These are phyloP conservation scores for Plasmodium cynomolgi DNA, from an alignment of 169 alveolate species.

Conservation along the genomic window DNA sequence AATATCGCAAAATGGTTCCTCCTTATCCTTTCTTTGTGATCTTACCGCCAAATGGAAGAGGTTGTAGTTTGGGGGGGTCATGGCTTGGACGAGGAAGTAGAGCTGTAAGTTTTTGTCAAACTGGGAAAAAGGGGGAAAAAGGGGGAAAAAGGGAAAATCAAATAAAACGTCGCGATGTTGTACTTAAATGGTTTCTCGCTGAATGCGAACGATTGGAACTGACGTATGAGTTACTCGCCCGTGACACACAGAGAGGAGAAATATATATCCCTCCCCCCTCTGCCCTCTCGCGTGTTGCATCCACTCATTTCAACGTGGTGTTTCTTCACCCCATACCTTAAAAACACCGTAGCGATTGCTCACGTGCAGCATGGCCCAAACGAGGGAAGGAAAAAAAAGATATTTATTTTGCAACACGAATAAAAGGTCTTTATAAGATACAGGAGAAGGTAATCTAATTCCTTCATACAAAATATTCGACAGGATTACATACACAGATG, in stretches of 20 bases:
- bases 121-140: conserved; percentile 14
- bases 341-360: background rate
- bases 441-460: background rate
- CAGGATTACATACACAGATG: conserved; percentile 26
- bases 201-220: background rate
- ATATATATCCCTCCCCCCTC: too few species aligned
- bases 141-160: background rate
- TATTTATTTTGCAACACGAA: conserved; percentile 19
- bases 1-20: background rate
- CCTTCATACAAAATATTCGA: conserved; percentile 55
- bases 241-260: background rate
- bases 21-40: background rate
- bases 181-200: too few species aligned
- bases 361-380: background rate
- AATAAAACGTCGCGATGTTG: background rate
- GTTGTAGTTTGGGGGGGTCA: conserved; percentile 69
- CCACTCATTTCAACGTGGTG: background rate
- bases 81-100: conserved; percentile 27
- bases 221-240: background rate
- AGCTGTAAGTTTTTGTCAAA: conserved; percentile 17
- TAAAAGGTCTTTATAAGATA: conserved; percentile 15
- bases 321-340: background rate
- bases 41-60: conserved; percentile 47
- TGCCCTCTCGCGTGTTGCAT: background rate
- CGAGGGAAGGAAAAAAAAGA: conserved; percentile 9